Evolutionary conservation across 2,329 filamentous ascomycete genomes (phyloP), one percentile per base, ranked within the genome.

Genomic region (Phyllosticta ampelicida): DNA sequence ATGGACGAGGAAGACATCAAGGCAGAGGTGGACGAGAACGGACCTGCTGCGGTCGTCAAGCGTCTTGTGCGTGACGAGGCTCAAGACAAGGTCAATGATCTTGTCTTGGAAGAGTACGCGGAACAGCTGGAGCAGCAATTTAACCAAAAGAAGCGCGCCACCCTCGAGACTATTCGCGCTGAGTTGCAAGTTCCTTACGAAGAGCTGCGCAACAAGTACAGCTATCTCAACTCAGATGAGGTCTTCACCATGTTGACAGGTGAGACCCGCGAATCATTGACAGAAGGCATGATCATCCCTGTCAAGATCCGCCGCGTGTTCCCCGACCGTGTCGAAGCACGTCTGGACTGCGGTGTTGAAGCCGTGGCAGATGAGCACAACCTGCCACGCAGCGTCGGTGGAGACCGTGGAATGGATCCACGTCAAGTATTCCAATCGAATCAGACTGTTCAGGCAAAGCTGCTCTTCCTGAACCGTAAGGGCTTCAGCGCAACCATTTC

Each of bases 1-100:
- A 80, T 99, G 64, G 94, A 99, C 65, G 94, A 99, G 74, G 94
- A 99, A 75, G 94, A 99, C 67, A 90, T 99, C 69, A 95, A 96
- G 73, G 90, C 88, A 1, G 91, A 97, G 74, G 87, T 87, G 5
- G 89, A 95, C 63, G 90, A 96, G 67, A 89, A 90, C 62, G 94
- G 94, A 0, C 80, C 87, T 0, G 90, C 89, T 16, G 94, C 92
- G 8, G 91, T 97, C 64, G 89, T 99, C 57, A 86, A 91, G 62
- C 95, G 92, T 72, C 83, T 99, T n/a, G 89, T 99, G 71, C 89
- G 90, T 67, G 90, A 97, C 59, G 89, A 96, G 53, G 87, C 90
- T 63, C 89, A 95, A 65, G 92, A 97, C 66, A 89, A 91, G 68
- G 90, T 99, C 68, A 96, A 97, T 67, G 94, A 99, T 68, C 80